A percentile compares a stretch with the other conserved stretches of the same genome.
phyloP scores from a whole-genome alignment of 441 rosid species.

The Daphne laureola region DNA sequence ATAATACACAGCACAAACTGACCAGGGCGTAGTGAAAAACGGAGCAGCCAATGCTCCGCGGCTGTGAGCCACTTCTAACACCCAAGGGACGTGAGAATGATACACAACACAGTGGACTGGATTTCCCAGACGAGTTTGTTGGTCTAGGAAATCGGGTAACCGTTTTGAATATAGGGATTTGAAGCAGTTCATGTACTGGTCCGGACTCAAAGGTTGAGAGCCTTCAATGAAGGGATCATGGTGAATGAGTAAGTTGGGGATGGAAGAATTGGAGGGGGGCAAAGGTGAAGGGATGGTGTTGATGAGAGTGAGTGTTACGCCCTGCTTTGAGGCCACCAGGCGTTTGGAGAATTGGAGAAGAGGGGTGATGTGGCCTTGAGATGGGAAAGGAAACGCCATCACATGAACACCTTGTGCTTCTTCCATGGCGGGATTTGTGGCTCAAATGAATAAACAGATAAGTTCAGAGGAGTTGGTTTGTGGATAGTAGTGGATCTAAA shows the following conservation, averaged over 20 bases:
- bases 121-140: conserved; percentile 1
- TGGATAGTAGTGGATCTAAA: too few relatives aligned
- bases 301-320: conserved; percentile 28
- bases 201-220: conserved; percentile 11
- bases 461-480: too few relatives aligned
- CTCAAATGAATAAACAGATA: too few relatives aligned
- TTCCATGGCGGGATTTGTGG: too few relatives aligned
- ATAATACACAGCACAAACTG: conserved; percentile 31
- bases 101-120: conserved; percentile 31
- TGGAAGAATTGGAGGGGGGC: conserved; percentile 20
- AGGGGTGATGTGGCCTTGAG: conserved; percentile 45
- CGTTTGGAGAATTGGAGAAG: conserved; percentile 39
- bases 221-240: conserved; percentile 14
- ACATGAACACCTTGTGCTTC: conserved; percentile 16
- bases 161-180: background rate
- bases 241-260: conserved; percentile 23
- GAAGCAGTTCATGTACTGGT: too few relatives aligned
- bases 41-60: conserved; percentile 20
- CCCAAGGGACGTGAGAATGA: conserved; percentile 33
- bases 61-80: conserved; percentile 27
- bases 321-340: conserved; percentile 26
- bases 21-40: conserved; percentile 38
- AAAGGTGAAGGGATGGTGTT: conserved; percentile 22
- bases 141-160: background rate
- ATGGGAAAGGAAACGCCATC: conserved; percentile 29